These are phyloP conservation scores for Diutina pseudorugosa DNA, from an alignment of 1,139 yeast species.

Conservation along the genomic window DNA sequence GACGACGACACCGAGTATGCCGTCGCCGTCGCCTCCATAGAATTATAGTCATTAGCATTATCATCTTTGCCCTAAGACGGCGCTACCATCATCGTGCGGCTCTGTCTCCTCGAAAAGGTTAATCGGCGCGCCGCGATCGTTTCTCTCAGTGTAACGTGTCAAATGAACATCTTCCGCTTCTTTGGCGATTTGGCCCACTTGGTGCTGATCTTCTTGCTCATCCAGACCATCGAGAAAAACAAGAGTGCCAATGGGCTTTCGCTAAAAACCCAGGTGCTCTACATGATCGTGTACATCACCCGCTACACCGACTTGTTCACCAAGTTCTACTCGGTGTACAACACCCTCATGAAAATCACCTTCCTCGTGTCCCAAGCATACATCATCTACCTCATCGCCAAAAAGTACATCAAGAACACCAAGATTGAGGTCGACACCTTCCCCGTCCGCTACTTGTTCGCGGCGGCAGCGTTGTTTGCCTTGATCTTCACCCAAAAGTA, in stretches of 20 bases:
- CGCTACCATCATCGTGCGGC: not conserved
- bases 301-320: conserved; percentile 66
- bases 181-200: conserved; percentile 75
- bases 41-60: too few relatives aligned
- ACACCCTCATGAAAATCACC: conserved; percentile 67
- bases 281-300: conserved; percentile 64
- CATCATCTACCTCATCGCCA: conserved; percentile 60
- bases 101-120: too few relatives aligned
- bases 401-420: conserved; percentile 47
- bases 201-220: conserved; percentile 63
- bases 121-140: not conserved
- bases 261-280: conserved; percentile 74
- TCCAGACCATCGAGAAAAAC: conserved; percentile 55
- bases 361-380: conserved; percentile 68
- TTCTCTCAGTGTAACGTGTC: not conserved
- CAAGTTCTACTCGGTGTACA: conserved; percentile 57
- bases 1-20: not conserved
- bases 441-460: conserved; percentile 58
- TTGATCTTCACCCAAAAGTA: conserved; percentile 59
- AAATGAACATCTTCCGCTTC: conserved; percentile 43
- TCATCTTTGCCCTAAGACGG: not conserved
- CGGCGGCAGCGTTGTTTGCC: conserved; percentile 48
- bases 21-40: not conserved
- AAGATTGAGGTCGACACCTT: conserved; percentile 53
- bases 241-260: conserved; percentile 76